Base-by-base conservation (phyloP, 2,329 filamentous ascomycete genomes). In the Juglanconis oblonga region DNA sequence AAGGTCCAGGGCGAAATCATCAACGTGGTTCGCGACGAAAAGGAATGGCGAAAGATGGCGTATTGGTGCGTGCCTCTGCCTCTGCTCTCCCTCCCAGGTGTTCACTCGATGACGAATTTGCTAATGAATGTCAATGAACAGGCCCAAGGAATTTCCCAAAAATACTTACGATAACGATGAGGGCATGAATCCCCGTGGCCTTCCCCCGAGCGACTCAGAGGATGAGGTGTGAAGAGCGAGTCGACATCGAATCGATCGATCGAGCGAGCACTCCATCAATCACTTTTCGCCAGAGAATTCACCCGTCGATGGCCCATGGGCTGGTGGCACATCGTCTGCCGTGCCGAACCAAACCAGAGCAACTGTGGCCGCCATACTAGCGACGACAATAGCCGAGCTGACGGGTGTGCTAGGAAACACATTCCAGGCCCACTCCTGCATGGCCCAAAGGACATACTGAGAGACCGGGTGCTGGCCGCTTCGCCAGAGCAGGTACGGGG, bases 361-460 rank as follows among this genome's bases (percentile, higher is more conserved):
- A 1, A 94, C 86, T 14, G 89, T 90, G 11, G 84, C 70, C 17
- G 85, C 85, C 67, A 98, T 78, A 44, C 86, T 84, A 31, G 80
- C 81, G 13, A 99, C 90, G 8, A 92, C 93, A 14, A 80, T 76
- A 13, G 70, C 71, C 4, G 84, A 86, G 70, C 83, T 86, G 52
- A 70, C 61, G 35, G 75, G 69, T 4, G 83, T 86, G 71, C 92
- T 96, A n/a, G 93, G 93, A 71, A 90, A 97, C 9, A 93, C 86
- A 67, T 97, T 96, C 93, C 93, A 97, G 11, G 90, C 91, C 87
- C 89, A 93, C 73, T 97, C 93, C 74, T 97, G 93, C 61, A 85
- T 80, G 3, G 80, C 82, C 89, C 91, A 97, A 9, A 93, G 74
- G 4, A 75, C 76, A 68, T 88, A 88, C 66, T 92, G 84, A 36